Evolutionary conservation across 495 filamentous ascomycete species (phyloP), one percentile per base, ranked within the genome.

Genomic region (Thozetella sp.): DNA sequence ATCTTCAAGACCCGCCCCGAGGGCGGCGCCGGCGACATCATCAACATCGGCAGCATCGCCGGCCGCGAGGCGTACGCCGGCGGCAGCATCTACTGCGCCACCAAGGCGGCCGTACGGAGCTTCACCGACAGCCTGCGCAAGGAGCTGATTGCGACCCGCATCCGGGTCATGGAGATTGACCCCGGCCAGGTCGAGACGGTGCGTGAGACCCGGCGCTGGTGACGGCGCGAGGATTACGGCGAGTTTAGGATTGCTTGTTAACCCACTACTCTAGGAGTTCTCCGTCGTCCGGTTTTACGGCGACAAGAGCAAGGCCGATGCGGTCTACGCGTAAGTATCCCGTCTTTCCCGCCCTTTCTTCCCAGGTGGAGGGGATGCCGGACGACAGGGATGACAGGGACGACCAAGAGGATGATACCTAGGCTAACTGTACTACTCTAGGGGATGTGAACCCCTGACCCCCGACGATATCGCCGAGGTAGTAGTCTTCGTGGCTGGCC

Each of bases 111-210:
- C 2, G 88, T 98, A 43, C 87, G 90, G 51, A 88, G 81, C 55
- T 99, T 97, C 77, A 96, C 95, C 0, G 93, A 97, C 54, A 82
- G 91, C 17, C 74, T 99, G 65, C 83, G 95, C 65, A 92, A 89
- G 78, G 95, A 99, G 80, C 82, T 97, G 51, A 88, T 99, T 63
- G 83, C 90, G 24, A 90, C 92, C 3, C 81, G 93, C 48, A 94
- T 99, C 53, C 77, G 95, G 22, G 81, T 99, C 53, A 94, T 97
- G 59, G 93, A 95, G 77, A 81, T 99, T 60, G 95, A 97, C 67
- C 95, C 95, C 6, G 95, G 95, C 43, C 95, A 97, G 76, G 95
- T 99, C 51, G 93, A 98, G 83, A 99, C 95, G 20, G 89, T 90
- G 73, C 55, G 83, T 69, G 59, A 34, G 2, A 2, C n/a, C n/a